A percentile compares a stretch with the other conserved stretches of the same genome.
These are phyloP conservation scores for Saccharomycopsis sp. DNA, from an alignment of 805 yeast species.

Conservation along the genomic window DNA sequence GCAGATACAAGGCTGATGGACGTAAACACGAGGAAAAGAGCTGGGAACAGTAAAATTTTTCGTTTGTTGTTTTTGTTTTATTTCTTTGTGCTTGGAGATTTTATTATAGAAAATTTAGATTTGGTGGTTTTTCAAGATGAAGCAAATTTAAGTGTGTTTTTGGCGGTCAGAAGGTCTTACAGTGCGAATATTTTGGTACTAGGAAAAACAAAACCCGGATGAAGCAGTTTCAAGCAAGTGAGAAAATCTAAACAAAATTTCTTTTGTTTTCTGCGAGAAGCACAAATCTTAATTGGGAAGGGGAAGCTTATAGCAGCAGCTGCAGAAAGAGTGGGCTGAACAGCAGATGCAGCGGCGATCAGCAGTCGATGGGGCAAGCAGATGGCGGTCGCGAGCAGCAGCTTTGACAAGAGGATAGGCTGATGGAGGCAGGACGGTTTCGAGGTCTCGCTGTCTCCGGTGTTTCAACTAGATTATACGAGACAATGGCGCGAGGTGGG, in stretches of 20 bases:
- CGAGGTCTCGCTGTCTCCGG: too few relatives aligned
- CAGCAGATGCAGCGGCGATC: too few relatives aligned
- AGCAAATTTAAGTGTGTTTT: not conserved
- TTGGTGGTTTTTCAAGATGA: too few relatives aligned
- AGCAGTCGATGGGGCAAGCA: too few relatives aligned
- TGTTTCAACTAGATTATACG: not conserved
- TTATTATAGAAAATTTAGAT: not conserved
- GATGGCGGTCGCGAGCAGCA: too few relatives aligned
- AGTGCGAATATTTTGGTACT: constrained; percentile 3
- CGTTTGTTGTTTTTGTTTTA: not conserved
- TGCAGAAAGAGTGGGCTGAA: not conserved
- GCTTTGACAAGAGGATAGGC: too few relatives aligned
- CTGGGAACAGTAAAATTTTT: not conserved
- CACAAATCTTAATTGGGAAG: not conserved
- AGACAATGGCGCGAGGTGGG: not conserved
- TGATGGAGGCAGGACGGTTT: too few relatives aligned
- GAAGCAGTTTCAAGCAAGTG: not conserved
- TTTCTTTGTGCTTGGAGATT: not conserved
- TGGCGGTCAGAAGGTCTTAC: not conserved
- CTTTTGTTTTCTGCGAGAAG: not conserved
- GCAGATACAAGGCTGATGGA: not conserved
- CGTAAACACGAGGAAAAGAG: not conserved
- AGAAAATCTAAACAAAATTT: not conserved
- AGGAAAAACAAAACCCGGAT: not conserved
- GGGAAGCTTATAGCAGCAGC: not conserved